phyloP scores from a whole-genome alignment of 345 rosid genomes.

The Excoecaria agallocha region DNA sequence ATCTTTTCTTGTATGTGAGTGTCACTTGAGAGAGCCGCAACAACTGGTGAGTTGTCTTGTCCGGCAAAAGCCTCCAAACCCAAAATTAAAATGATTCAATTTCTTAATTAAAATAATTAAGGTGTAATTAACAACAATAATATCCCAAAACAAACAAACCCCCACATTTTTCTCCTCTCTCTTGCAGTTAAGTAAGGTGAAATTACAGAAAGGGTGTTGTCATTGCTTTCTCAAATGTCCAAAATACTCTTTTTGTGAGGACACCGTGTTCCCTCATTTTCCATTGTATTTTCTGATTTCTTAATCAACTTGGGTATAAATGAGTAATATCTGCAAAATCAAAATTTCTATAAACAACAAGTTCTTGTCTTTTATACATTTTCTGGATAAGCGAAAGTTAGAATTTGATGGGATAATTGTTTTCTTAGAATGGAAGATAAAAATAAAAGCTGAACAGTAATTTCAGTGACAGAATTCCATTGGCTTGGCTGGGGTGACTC shows the following conservation, averaged over 20 bases:
- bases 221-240: not conserved
- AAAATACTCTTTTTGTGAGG: slow-evolving; percentile 3
- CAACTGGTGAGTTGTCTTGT: slow-evolving; percentile 48
- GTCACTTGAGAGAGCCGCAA: slow-evolving; percentile 50
- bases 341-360: no score
- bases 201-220: no score
- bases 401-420: no score
- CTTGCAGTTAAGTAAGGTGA: no score
- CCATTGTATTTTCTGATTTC: not conserved
- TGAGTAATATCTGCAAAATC: no score
- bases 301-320: not conserved
- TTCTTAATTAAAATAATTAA: not conserved
- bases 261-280: not conserved
- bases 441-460: no score
- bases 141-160: slow-evolving; percentile 1
- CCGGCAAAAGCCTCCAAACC: slow-evolving; percentile 36
- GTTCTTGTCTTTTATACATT: no score
- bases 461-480: no score
- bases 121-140: not conserved
- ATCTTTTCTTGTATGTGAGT: slow-evolving; percentile 13
- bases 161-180: not conserved
- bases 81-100: slow-evolving; percentile 11
- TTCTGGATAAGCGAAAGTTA: no score
- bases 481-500: no score
- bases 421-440: no score